Percentiles rank a stretch among this genome's conserved stretches.
These are phyloP conservation scores for Terfezia boudieri DNA, from an alignment of 495 filamentous ascomycete species.

Conservation along the genomic window DNA sequence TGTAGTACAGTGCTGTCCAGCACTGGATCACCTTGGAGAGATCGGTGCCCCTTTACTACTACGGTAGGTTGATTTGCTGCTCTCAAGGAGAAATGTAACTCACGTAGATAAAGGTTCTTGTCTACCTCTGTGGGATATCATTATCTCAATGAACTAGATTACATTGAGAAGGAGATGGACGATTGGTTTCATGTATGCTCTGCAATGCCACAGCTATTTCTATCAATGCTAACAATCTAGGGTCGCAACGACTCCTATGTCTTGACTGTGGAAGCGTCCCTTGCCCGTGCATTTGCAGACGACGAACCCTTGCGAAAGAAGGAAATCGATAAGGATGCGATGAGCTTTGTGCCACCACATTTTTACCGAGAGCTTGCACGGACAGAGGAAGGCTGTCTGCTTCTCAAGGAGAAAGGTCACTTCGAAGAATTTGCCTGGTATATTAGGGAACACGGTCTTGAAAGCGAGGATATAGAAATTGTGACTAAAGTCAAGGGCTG, in stretches of 20 bases:
- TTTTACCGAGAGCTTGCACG: constrained; percentile 92
- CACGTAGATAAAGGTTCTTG: constrained; percentile 33
- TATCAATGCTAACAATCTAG: constrained; percentile 10
- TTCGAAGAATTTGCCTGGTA: constrained; percentile 80
- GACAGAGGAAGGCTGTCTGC: constrained; percentile 73
- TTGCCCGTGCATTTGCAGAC: constrained; percentile 69
- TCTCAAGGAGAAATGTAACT: neutral
- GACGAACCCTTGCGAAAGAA: constrained; percentile 27
- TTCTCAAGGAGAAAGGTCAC: constrained; percentile 79
- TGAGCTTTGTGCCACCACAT: constrained; percentile 66
- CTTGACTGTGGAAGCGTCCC: constrained; percentile 74
- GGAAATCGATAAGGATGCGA: constrained; percentile 31
- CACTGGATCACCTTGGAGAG: constrained; percentile 84
- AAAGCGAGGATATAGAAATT: constrained; percentile 64
- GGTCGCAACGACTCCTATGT: constrained; percentile 93
- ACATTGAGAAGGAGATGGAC: constrained; percentile 98
- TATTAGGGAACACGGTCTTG: constrained; percentile 62
- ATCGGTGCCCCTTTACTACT: constrained; percentile 87
- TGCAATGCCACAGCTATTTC: neutral
- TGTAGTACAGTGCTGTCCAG: constrained; percentile 89
- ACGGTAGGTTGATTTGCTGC: constrained; percentile 22
- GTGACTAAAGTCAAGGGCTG: constrained; percentile 91
- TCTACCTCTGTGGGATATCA: constrained; percentile 93
- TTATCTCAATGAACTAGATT: constrained; percentile 89
- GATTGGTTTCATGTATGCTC: constrained; percentile 61